Evolutionary conservation across 495 filamentous ascomycete species (phyloP), one percentile per base, ranked within the genome.

Genomic region (Penicillium salamii): DNA sequence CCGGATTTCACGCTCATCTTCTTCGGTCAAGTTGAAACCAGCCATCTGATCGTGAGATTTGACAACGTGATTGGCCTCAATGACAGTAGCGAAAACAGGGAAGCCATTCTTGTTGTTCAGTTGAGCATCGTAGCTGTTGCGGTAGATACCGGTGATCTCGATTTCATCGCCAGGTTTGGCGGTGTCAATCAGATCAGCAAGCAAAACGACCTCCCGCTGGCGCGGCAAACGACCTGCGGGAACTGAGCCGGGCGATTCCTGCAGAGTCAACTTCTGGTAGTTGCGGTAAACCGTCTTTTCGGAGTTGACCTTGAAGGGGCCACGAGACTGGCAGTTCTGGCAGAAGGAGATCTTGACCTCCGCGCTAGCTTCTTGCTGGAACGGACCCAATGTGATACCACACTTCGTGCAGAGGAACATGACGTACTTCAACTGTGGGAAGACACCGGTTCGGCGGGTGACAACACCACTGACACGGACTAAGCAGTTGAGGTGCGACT

Each of bases 261-360:
- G 95, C 8, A 99, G 80, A 1, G 93, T 99, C 61, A 99, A 74
- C 60, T 96, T 97, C 65, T 99, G 95, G 74, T 95, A 99, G 67
- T 99, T 99, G 41, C 95, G 85, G 74, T 97, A 99, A n/a, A 99
- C 87, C 0, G 95, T 99, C 78, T 96, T 91, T 70, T 99, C 93
- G 2, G 90, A 89, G 72, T 97, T 97, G 54, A 99, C 76, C 7
- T 87, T 95, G 68, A 99, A 99, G 1, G 95, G 95, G 5, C 95
- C 95, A 35, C 88, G 84, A 31, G 89, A 95, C 72, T 97, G 95
- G 68, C 95, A 99, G 67, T 91, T 95, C 64, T 97, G 92, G 67
- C 95, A 99, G 77, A 87, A 97, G 1, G 87, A 86, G 61, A 99
- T 90, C 70, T 90, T 91, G 63, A 99, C 91, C 70, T 99, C 95